Conservation (phyloP, 2,329 filamentous ascomycete genomes). For the Aspergillus puulaauensis region DNA sequence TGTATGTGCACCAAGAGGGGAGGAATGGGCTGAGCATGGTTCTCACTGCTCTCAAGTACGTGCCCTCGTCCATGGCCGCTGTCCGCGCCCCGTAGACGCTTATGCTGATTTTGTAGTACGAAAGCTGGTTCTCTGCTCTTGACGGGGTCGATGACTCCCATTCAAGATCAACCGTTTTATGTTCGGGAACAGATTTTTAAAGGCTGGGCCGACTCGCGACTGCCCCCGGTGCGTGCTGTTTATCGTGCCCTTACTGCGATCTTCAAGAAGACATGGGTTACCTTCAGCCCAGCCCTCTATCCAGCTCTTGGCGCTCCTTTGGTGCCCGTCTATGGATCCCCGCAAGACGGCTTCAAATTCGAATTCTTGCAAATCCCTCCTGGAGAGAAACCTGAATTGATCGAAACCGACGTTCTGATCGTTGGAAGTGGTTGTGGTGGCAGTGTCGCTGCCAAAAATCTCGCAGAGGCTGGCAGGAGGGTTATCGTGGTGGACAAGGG, state of each 20-base stretch:
- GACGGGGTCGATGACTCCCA: conserved; percentile 56
- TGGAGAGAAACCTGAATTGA: conserved; percentile 52
- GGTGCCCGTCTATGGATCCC: conserved; percentile 54
- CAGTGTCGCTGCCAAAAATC: conserved; percentile 74
- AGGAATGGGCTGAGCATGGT: conserved; percentile 52
- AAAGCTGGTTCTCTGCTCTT: conserved; percentile 56
- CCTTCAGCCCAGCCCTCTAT: conserved; percentile 51
- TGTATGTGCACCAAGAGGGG: conserved; percentile 50
- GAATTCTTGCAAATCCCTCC: conserved; percentile 59
- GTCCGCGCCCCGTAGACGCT: background rate
- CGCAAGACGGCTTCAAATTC: conserved; percentile 53
- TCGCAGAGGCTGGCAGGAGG: conserved; percentile 71
- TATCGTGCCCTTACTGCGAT: conserved; percentile 51
- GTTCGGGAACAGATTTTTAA: conserved; percentile 55
- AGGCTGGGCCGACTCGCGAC: conserved; percentile 53
- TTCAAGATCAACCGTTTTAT: conserved; percentile 54
- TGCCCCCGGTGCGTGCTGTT: conserved; percentile 53
- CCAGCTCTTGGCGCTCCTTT: conserved; percentile 55
- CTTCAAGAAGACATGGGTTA: conserved; percentile 54
- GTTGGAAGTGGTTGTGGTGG: conserved; percentile 87
- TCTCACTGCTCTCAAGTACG: conserved; percentile 55
- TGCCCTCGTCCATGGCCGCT: background rate
- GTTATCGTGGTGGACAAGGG: conserved; percentile 83
- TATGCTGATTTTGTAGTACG: conserved; percentile 38
- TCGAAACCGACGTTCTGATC: conserved; percentile 80